Evolutionary conservation across 352 stramenopile genomes (phyloP).

Genomic region (Blastocystis sp.): DNA sequence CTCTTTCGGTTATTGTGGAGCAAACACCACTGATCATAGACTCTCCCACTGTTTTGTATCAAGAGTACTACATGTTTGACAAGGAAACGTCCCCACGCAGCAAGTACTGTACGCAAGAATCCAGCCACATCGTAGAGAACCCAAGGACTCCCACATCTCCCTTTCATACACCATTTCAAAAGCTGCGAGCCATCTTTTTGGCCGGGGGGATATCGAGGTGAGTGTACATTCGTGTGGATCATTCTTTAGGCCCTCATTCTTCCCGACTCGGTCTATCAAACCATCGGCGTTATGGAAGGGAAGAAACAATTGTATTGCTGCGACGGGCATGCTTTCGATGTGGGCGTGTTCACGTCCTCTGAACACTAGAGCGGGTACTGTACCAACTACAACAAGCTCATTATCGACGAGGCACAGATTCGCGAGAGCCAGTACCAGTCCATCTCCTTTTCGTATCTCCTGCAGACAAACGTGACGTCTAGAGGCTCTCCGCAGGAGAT

Average conservation of each 20-base stretch:
- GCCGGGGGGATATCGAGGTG: not conserved
- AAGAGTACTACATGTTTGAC: conserved; percentile 6
- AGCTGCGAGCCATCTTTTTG: not conserved
- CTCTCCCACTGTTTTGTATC: not conserved
- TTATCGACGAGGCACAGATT: not conserved
- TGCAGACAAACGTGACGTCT: not conserved
- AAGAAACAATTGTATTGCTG: not conserved
- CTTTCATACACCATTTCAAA: not conserved
- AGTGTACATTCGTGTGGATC: not conserved
- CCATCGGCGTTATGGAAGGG: not conserved
- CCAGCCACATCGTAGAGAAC: no score
- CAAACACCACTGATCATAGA: not conserved
- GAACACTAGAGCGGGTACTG: not conserved
- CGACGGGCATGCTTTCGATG: not conserved
- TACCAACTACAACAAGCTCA: not conserved
- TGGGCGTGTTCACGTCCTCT: not conserved
- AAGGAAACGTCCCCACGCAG: not conserved
- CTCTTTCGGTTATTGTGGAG: not conserved
- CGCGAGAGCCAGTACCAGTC: not conserved
- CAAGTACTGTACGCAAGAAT: no score
- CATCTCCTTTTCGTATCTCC: not conserved
- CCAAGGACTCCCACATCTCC: not conserved
- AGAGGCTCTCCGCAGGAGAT: not conserved
- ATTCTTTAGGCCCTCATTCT: not conserved
- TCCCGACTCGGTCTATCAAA: not conserved